phyloP scores from a whole-genome alignment of 257 asterid genomes.

The Gynochthodes officinalis region DNA sequence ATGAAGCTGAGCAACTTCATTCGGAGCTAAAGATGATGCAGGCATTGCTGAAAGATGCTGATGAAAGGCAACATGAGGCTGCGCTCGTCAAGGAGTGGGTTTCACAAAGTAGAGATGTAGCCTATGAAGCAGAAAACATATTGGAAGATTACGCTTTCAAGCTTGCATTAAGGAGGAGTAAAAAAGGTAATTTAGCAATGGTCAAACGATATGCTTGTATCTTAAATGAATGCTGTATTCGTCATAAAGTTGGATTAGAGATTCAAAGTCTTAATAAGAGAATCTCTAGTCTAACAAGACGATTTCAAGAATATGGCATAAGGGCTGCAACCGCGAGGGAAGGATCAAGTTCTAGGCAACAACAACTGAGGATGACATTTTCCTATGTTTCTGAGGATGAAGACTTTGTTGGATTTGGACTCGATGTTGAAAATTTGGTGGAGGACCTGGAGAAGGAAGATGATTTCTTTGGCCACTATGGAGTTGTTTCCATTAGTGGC shows the following conservation, averaged over 20 bases:
- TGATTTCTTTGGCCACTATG: neutral
- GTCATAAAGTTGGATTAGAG: slow-evolving; percentile 1
- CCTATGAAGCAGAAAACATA: slow-evolving; percentile 4
- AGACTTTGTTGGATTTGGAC: neutral
- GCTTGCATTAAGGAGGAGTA: neutral
- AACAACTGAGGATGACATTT: slow-evolving; percentile 1
- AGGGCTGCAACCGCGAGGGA: neutral
- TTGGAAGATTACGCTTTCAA: slow-evolving; percentile 5
- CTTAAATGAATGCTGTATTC: neutral
- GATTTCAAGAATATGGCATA: neutral
- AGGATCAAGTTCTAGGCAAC: neutral
- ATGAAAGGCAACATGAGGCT: neutral
- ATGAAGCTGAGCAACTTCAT: neutral
- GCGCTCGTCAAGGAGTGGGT: neutral
- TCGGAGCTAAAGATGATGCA: neutral
- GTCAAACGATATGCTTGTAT: slow-evolving; percentile 1
- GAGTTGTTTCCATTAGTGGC: neutral
- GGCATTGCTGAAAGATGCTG: slow-evolving; percentile 1
- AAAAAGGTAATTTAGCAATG: neutral
- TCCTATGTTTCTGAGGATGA: neutral
- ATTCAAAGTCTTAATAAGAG: neutral
- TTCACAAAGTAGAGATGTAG: neutral
- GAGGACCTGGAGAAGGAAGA: neutral
- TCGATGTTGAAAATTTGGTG: neutral
- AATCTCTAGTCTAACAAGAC: neutral